Evolutionary conservation across 1,139 yeast genomes (phyloP).

Genomic region (Saccharomycopsis hybrid): DNA sequence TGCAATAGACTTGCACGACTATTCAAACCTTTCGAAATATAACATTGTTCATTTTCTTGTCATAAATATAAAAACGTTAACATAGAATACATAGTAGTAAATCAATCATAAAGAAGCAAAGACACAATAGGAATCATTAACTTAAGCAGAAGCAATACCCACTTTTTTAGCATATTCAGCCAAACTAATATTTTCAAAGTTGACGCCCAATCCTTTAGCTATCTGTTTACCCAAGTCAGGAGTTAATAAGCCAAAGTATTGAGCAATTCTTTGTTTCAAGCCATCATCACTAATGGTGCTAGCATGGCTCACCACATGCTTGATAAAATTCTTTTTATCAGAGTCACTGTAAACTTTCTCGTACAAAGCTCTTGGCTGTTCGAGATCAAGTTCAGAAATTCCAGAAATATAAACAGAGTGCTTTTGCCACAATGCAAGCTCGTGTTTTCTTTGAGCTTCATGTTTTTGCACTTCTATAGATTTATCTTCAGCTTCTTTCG

Average conservation of each 20-base stretch:
- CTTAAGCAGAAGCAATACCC: constrained; percentile 21
- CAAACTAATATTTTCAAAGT: constrained; percentile 29
- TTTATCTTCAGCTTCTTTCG: constrained; percentile 27
- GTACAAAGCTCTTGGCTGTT: constrained; percentile 40
- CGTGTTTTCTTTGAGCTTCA: constrained; percentile 31
- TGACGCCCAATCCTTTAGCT: constrained; percentile 34
- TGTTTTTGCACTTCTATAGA: constrained; percentile 25
- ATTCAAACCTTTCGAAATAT: too few species aligned
- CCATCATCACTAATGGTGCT: constrained; percentile 28
- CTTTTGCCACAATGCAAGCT: constrained; percentile 34
- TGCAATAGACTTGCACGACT: too few species aligned
- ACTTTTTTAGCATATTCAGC: constrained; percentile 28
- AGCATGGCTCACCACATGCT: constrained; percentile 37
- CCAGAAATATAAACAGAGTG: constrained; percentile 36
- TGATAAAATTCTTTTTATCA: constrained; percentile 31
- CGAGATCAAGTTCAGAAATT: constrained; percentile 36
- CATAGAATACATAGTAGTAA: too few species aligned
- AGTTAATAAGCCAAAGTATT: constrained; percentile 35
- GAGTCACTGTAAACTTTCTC: constrained; percentile 33
- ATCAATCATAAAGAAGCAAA: too few species aligned
- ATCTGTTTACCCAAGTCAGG: constrained; percentile 32
- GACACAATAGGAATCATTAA: too few species aligned
- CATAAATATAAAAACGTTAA: too few species aligned
- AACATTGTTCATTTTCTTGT: too few species aligned
- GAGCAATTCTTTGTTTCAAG: constrained; percentile 35